Base-by-base conservation (phyloP, 2,329 filamentous ascomycete species). In the Blumeria hordei region DNA sequence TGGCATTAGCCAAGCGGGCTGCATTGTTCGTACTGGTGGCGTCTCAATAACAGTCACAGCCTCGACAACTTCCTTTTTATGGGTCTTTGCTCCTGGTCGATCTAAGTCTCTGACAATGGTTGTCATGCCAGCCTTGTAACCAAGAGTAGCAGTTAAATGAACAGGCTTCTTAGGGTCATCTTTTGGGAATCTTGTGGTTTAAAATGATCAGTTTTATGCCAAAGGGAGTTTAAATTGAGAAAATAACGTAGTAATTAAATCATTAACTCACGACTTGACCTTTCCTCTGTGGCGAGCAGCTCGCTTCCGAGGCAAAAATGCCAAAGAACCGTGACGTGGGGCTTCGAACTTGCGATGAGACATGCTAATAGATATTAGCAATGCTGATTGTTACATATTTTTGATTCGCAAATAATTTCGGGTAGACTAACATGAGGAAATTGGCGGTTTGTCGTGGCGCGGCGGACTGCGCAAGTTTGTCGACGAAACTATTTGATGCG, bases 101-200 rank as follows among this genome's bases (percentile, higher is more conserved):
- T 98, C 92, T 73, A 96, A 81, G 74, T 65, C 63, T 75, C 92
- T 90, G 72, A 98, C 92, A 74, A 96, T 92, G 68, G 92, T 98
- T 73, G 88, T 95, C 92, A 98, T 98, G 73, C 92, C 92, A 71
- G 92, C 92, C 87, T 98, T 98, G 83, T 98, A 98, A 72, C 92
- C 92, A 83, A 96, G 88, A 69, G 87, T 75, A 69, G 92, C 92
- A 62, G 92, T 98, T 68, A 98, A 81, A 80, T 98, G 92, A 72
- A 95, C 87, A 68, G 88, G 86, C 83, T 96, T 94, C 85, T 96
- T 96, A 69, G 88, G 77, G 80, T 98, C 88, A 85, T 98, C 92
- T 84, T 96, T 96, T 70, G 92, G 92, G 83, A 98, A 98, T 74
- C 87, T 64, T 52, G 55, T 60, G 50, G 59, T 59, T 57, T 16